phyloP scores from a whole-genome alignment of 176 grass and related monocot species.

The Bromus sterilis region DNA sequence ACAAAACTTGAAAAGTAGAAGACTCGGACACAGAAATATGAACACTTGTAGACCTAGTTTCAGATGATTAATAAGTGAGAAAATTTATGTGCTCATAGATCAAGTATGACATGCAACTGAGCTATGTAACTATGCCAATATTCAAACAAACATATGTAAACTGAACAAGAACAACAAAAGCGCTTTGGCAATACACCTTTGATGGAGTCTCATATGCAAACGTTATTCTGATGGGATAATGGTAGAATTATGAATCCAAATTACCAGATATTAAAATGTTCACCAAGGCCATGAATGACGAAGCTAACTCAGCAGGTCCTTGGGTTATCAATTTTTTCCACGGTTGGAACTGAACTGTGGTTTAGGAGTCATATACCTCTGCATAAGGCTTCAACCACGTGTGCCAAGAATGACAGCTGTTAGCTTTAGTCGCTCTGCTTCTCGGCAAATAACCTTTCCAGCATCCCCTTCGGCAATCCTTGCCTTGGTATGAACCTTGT shows the following conservation, averaged over 20 bases:
- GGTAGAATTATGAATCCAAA: background rate
- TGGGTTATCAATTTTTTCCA: background rate
- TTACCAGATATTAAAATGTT: slow-evolving; percentile 9
- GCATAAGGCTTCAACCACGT: slow-evolving; percentile 55
- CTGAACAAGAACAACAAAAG: no score
- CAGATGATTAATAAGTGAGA: background rate
- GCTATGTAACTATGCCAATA: background rate
- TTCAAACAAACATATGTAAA: background rate
- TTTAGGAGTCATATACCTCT: slow-evolving; percentile 40
- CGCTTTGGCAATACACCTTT: background rate
- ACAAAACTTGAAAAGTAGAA: slow-evolving; percentile 3
- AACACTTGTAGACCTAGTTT: background rate
- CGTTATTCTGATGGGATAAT: background rate
- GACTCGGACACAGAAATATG: background rate
- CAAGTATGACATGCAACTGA: background rate
- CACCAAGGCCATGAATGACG: background rate
- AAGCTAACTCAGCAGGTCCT: background rate
- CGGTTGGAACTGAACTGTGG: background rate
- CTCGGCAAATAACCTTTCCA: slow-evolving; percentile 68
- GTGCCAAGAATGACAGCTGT: slow-evolving; percentile 83
- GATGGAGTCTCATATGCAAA: background rate
- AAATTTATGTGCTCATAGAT: background rate
- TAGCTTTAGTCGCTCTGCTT: slow-evolving; percentile 68
- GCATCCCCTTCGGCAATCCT: slow-evolving; percentile 70
- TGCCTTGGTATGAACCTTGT: slow-evolving; percentile 61